phyloP scores from a whole-genome alignment of 169 alveolate genomes.

The Plasmodium inui region DNA sequence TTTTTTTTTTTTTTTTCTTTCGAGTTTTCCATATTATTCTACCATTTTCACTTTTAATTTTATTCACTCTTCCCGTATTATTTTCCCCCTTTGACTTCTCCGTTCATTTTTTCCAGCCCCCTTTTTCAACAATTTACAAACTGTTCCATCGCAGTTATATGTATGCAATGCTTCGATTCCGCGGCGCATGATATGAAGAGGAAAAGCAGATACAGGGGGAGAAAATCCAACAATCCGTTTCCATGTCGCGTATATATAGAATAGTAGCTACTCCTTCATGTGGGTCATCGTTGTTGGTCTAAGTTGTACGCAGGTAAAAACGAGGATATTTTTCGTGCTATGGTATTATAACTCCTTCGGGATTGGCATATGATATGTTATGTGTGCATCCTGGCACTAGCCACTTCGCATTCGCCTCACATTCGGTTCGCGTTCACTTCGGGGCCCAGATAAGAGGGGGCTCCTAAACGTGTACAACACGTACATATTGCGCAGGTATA shows the following conservation, averaged over 20 bases:
- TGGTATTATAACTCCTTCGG: background rate
- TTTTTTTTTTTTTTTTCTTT: background rate
- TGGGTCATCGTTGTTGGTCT: background rate
- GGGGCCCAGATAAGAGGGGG: background rate
- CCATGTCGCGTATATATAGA: background rate
- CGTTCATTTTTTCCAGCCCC: background rate
- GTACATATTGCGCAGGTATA: background rate
- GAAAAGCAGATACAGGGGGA: background rate
- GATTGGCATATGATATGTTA: background rate
- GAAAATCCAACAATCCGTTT: background rate
- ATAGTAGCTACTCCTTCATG: background rate
- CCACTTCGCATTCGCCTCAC: background rate
- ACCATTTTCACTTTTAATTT: background rate
- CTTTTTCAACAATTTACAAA: background rate
- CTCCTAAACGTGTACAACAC: background rate
- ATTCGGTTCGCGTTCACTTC: background rate
- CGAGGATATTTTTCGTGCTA: background rate
- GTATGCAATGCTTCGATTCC: background rate
- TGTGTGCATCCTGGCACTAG: background rate
- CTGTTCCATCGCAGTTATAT: background rate
- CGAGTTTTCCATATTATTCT: background rate
- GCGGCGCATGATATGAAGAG: background rate
- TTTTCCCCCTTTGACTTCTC: background rate
- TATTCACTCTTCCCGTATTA: background rate
- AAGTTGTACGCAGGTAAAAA: background rate